Conservation (phyloP, 306 rosid species). For the Vachellia collinsii region DNA sequence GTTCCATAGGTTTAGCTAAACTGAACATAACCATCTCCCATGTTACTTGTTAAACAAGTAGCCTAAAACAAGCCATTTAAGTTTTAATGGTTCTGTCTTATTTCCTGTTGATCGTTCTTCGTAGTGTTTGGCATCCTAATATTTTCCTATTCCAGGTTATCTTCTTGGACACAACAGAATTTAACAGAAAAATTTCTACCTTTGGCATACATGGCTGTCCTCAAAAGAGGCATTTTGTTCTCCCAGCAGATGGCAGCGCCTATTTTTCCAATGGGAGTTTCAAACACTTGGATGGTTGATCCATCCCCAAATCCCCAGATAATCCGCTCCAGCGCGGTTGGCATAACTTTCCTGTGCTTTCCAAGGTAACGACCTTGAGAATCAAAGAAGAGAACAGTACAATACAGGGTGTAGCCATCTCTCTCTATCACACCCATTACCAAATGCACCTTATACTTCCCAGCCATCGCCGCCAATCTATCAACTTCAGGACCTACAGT, state of each 20-base stretch:
- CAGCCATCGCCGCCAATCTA: slow-evolving; percentile 93
- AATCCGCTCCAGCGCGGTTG: slow-evolving; percentile 79
- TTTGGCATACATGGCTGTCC: slow-evolving; percentile 94
- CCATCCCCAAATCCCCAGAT: slow-evolving; percentile 99
- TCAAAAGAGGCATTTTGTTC: slow-evolving; percentile 85
- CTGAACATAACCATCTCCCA: not conserved
- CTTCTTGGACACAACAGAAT: not conserved
- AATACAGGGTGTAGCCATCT: slow-evolving; percentile 92
- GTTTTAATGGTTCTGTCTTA: not conserved
- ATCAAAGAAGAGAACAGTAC: slow-evolving; percentile 83
- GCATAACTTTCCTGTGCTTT: slow-evolving; percentile 94
- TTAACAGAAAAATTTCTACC: slow-evolving; percentile 47
- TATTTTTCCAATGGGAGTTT: slow-evolving; percentile 85
- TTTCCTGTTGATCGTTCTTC: not conserved
- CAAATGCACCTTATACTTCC: slow-evolving; percentile 75
- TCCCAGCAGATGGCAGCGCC: slow-evolving; percentile 98
- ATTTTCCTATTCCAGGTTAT: not conserved
- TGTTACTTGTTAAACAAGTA: not conserved
- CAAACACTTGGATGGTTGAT: slow-evolving; percentile 89
- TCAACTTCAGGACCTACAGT: slow-evolving; percentile 89
- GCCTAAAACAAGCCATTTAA: not conserved
- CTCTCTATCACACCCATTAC: slow-evolving; percentile 95
- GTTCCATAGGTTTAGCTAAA: slow-evolving; percentile 14
- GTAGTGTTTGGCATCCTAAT: not conserved
- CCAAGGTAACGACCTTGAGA: slow-evolving; percentile 86